Conservation (phyloP, 2,329 filamentous ascomycete genomes). For the Mariannaea elegans region DNA sequence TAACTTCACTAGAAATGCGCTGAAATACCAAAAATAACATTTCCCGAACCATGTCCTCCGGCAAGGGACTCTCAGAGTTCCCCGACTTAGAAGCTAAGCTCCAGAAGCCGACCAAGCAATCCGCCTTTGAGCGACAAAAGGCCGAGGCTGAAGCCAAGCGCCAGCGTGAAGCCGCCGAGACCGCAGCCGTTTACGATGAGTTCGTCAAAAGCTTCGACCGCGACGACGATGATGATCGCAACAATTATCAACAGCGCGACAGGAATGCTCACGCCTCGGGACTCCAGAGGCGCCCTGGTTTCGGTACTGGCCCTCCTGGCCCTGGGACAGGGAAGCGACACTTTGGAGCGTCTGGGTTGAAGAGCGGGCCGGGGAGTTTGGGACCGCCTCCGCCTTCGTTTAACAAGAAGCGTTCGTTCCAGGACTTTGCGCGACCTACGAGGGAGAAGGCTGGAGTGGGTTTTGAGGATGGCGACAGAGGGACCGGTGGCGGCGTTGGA, state of each 20-base stretch:
- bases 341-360: slow-evolving; percentile 65
- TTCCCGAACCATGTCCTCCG: slow-evolving; percentile 54
- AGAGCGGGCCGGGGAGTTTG: slow-evolving; percentile 70
- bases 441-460: slow-evolving; percentile 44
- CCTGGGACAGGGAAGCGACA: slow-evolving; percentile 64
- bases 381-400: slow-evolving; percentile 61
- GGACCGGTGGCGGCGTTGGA: slow-evolving; percentile 40
- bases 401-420: slow-evolving; percentile 63
- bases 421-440: slow-evolving; percentile 50
- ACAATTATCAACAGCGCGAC: slow-evolving; percentile 40
- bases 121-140: slow-evolving; percentile 86
- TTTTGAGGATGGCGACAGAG: slow-evolving; percentile 46
- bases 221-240: slow-evolving; percentile 58
- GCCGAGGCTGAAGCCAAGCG: slow-evolving; percentile 91
- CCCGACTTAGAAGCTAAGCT: slow-evolving; percentile 81
- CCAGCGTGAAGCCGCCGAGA: slow-evolving; percentile 84
- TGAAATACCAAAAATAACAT: slow-evolving; percentile 1
- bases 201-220: slow-evolving; percentile 84
- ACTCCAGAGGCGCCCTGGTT: slow-evolving; percentile 39
- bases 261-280: slow-evolving; percentile 15
- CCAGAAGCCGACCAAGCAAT: slow-evolving; percentile 82
- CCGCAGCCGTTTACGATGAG: slow-evolving; percentile 84
- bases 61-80: slow-evolving; percentile 64
- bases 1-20: slow-evolving; percentile 23
- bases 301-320: slow-evolving; percentile 37